Evolutionary conservation across 352 stramenopile species (phyloP).

Genomic region (Globisporangium cederbergense): DNA sequence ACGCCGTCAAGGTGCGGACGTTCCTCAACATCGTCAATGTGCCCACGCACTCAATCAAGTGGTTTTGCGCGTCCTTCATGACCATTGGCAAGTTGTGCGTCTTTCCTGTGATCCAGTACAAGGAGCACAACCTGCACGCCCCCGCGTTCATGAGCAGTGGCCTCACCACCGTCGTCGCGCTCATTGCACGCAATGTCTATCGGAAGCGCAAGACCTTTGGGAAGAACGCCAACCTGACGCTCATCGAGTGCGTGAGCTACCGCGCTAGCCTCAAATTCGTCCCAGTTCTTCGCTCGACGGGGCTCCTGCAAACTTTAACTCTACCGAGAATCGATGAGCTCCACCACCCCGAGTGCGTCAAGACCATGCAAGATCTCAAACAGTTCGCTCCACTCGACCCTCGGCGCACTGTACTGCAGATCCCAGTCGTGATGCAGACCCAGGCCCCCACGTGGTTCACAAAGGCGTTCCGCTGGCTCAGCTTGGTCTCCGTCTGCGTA

Average conservation of each 20-base stretch:
- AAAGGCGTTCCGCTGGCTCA: background rate
- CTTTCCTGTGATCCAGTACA: background rate
- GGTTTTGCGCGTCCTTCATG: conserved; percentile 4
- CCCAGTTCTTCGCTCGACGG: background rate
- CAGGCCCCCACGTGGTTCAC: background rate
- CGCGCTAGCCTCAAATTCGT: conserved; percentile 10
- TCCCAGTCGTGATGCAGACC: background rate
- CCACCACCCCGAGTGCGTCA: background rate
- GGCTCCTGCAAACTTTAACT: background rate
- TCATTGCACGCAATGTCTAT: conserved; percentile 17
- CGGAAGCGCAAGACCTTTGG: conserved; percentile 6
- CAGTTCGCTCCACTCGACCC: conserved; percentile 5
- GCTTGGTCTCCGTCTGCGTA: background rate
- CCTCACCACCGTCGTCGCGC: conserved; percentile 13
- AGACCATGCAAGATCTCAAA: conserved; percentile 11
- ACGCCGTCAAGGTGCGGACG: conserved; percentile 8
- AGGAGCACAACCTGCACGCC: conserved; percentile 5
- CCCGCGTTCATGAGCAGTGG: conserved; percentile 12
- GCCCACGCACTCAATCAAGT: background rate
- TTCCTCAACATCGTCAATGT: conserved; percentile 6
- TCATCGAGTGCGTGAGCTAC: conserved; percentile 18
- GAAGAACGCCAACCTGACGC: background rate
- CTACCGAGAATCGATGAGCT: background rate
- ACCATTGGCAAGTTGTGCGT: conserved; percentile 5
- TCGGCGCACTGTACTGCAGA: conserved; percentile 4